Conservation (phyloP, 345 rosid species). For the Orychophragmus violaceus region DNA sequence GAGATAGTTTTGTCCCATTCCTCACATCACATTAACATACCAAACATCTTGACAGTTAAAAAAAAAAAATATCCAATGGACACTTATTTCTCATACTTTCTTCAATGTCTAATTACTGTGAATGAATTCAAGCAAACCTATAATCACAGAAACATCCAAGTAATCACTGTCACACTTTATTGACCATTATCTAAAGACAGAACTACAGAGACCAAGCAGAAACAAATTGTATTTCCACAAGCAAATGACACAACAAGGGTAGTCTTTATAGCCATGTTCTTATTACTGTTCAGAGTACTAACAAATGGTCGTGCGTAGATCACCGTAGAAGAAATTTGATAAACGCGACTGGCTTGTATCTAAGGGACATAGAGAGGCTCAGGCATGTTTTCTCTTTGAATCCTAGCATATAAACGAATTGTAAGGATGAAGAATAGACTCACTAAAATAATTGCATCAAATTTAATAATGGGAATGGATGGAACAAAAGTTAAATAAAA, state of each 20-base stretch:
- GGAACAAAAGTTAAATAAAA: background rate
- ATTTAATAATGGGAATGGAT: background rate
- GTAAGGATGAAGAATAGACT: background rate
- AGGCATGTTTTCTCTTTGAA: conserved; percentile 64
- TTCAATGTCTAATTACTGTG: background rate
- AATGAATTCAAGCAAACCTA: conserved; percentile 1
- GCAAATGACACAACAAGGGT: background rate
- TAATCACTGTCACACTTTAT: conserved; percentile 4
- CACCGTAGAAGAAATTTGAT: background rate
- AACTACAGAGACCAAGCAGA: conserved; percentile 8
- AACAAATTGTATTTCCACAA: conserved; percentile 9
- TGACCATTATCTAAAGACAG: background rate
- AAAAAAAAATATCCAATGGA: conserved; percentile 4
- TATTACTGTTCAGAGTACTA: background rate
- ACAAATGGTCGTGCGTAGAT: background rate
- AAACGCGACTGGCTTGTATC: conserved; percentile 14
- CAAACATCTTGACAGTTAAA: background rate
- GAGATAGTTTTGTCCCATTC: conserved; percentile 12
- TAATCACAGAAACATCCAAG: background rate
- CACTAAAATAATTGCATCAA: background rate
- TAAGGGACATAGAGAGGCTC: conserved; percentile 67
- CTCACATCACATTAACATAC: background rate
- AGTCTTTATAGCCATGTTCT: background rate
- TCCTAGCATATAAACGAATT: conserved; percentile 42
- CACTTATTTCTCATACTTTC: background rate